Percentiles rank a stretch among this genome's conserved stretches.
Conservation (phyloP, 768 basidiomycete species). For the Lactarius vividus region DNA sequence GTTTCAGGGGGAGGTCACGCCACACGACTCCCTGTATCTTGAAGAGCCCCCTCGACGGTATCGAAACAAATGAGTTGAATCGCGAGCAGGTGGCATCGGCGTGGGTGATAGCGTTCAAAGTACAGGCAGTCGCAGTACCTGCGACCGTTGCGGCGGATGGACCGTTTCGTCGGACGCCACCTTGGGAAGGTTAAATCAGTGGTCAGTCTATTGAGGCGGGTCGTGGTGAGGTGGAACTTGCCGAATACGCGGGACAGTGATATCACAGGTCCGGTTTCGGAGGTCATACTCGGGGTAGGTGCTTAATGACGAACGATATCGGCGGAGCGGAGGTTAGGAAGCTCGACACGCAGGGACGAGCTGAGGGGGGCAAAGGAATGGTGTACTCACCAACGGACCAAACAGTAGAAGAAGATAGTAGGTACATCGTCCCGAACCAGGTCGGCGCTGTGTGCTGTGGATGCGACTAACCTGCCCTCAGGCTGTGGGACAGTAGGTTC, state of each 20-base stretch:
- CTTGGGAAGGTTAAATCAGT: neutral
- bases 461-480: neutral
- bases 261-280: constrained; percentile 9
- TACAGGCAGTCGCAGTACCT: neutral
- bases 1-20: too few species aligned
- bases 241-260: constrained; percentile 4
- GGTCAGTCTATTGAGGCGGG: neutral
- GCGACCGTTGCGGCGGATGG: neutral
- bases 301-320: constrained; percentile 8
- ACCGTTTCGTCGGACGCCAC: neutral
- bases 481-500: neutral
- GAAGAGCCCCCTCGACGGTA: constrained; percentile 9
- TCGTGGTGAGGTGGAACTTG: neutral
- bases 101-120: neutral
- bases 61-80: constrained; percentile 19
- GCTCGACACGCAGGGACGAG: neutral
- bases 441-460: neutral
- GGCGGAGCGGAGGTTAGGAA: neutral
- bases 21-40: neutral
- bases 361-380: neutral
- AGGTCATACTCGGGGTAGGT: neutral
- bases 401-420: neutral
- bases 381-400: neutral
- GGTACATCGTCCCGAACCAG: neutral
- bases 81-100: neutral